phyloP scores from a whole-genome alignment of 2,329 filamentous ascomycete species.

The Blastomyces silverae region DNA sequence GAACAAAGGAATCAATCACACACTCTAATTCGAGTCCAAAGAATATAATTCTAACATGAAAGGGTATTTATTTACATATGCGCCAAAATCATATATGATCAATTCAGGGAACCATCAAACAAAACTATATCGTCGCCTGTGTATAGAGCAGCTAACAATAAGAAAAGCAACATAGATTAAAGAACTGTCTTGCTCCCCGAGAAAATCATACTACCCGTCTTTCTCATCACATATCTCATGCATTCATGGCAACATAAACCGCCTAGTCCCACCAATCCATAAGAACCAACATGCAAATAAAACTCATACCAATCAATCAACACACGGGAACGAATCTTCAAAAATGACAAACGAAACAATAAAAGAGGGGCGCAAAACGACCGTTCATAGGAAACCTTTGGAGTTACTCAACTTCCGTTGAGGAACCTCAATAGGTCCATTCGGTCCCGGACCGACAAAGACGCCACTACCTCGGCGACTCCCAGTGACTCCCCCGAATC shows the following conservation, averaged over 20 bases:
- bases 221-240: conserved; percentile 9
- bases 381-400: conserved; percentile 63
- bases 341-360: background rate
- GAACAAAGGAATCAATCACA: background rate
- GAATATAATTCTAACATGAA: background rate
- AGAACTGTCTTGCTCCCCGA: background rate
- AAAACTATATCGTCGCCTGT: background rate
- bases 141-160: background rate
- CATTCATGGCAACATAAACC: conserved; percentile 10
- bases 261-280: background rate
- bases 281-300: conserved; percentile 1
- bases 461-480: conserved; percentile 37
- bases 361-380: background rate
- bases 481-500: conserved; percentile 29
- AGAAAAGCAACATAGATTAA: background rate
- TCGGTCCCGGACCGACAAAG: conserved; percentile 32
- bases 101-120: background rate
- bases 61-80: background rate
- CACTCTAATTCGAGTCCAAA: background rate
- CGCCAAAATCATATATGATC: background rate
- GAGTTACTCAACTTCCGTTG: conserved; percentile 65
- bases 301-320: background rate
- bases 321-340: background rate
- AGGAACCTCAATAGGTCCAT: conserved; percentile 48
- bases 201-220: background rate